Conservation (phyloP, 768 basidiomycete species). For the Lenzites betulinus region DNA sequence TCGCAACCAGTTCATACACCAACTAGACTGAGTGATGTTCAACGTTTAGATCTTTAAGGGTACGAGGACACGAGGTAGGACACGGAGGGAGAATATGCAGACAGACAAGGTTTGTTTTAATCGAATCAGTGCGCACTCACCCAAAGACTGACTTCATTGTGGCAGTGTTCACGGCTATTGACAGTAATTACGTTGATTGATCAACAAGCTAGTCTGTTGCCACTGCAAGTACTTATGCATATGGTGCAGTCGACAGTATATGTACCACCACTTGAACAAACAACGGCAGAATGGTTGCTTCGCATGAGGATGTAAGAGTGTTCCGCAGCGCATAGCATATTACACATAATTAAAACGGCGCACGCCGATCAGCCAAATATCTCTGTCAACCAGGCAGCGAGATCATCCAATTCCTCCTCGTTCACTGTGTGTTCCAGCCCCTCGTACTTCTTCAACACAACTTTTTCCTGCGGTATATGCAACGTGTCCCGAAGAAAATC, state of each 20-base stretch:
- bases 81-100: background rate
- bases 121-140: no score
- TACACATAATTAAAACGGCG: background rate
- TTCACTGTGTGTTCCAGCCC: conserved; percentile 18
- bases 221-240: no score
- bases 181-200: no score
- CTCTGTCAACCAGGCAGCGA: conserved; percentile 11
- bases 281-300: no score
- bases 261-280: no score
- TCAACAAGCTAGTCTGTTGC: no score
- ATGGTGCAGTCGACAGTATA: no score
- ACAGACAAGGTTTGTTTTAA: no score
- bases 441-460: conserved; percentile 17
- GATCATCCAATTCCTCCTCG: conserved; percentile 15
- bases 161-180: background rate
- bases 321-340: background rate
- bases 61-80: background rate
- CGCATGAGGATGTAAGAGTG: no score
- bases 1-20: conserved; percentile 4
- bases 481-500: conserved; percentile 36
- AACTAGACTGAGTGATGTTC: background rate
- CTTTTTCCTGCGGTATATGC: conserved; percentile 23
- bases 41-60: background rate
- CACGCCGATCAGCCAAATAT: background rate
- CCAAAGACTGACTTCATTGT: conserved; percentile 3